These are phyloP conservation scores for Prunus armeniaca DNA, from an alignment of 306 rosid genomes.

Conservation along the genomic window DNA sequence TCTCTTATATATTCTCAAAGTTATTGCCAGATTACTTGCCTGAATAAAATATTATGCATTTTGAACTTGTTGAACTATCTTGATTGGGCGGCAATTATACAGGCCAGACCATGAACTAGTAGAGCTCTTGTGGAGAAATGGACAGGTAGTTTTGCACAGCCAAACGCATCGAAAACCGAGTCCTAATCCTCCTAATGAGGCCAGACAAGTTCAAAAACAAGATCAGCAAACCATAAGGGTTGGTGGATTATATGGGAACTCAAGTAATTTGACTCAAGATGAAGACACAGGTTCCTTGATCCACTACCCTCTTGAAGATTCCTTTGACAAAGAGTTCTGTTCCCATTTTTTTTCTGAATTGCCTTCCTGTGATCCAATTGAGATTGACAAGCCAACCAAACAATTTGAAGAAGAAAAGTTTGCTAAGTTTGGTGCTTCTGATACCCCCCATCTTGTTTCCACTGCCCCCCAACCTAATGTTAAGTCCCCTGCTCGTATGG, in stretches of 20 bases:
- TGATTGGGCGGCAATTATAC: constrained; percentile 30
- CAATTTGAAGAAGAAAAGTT: constrained; percentile 43
- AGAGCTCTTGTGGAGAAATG: constrained; percentile 80
- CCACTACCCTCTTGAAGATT: constrained; percentile 60
- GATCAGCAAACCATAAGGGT: constrained; percentile 36
- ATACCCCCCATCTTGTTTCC: constrained; percentile 21
- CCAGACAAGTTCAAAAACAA: constrained; percentile 50
- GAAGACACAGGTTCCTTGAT: constrained; percentile 65
- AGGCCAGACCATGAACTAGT: constrained; percentile 69
- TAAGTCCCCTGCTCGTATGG: constrained; percentile 36
- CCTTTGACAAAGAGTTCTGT: constrained; percentile 60
- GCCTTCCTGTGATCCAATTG: constrained; percentile 45
- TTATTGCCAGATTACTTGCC: not conserved
- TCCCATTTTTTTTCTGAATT: constrained; percentile 52
- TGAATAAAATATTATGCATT: not conserved
- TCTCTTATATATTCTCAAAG: not conserved
- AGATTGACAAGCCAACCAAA: constrained; percentile 42
- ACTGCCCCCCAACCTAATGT: constrained; percentile 27
- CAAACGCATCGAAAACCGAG: constrained; percentile 49
- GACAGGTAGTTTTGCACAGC: constrained; percentile 75
- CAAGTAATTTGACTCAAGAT: constrained; percentile 50
- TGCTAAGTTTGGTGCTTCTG: constrained; percentile 36
- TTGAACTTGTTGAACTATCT: constrained; percentile 21
- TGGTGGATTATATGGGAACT: constrained; percentile 41
- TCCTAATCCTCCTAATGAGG: constrained; percentile 30